Base-by-base conservation (phyloP, 2,329 filamentous ascomycete genomes). In the Epichloe aotearoae region DNA sequence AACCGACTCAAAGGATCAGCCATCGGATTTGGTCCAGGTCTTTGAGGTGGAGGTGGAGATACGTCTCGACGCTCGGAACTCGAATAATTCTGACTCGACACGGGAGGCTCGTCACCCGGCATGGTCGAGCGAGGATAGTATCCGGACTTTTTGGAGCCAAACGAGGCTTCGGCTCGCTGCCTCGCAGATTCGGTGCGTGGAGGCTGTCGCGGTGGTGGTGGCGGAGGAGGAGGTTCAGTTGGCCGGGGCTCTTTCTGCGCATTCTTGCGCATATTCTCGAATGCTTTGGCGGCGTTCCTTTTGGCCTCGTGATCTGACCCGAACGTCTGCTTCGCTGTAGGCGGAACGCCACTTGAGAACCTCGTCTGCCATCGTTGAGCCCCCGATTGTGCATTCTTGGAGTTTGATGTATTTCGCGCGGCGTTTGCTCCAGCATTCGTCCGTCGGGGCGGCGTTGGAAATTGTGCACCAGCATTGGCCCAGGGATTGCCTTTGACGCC, bases 401-500 rank as follows among this genome's bases (percentile, higher is more conserved):
- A 15, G 15, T 37, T 44, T 49, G 11, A 33, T 56, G 57, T 37
- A 5, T 20, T 38, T 20, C 38, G 41, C 30, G 44, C 53, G 60
- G 49, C 36, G 11, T n/a, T 20, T 19, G 36, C 39, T 17, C 26
- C 47, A 19, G 66, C 55, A 12, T 65, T 58, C 23, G 64, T 66
- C 5, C 71, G 67, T 11, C 68, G 66, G 20, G 74, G 74, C 20
- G 77, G 77, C 11, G 72, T 67, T 14, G 74, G 75, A 53, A 71
- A 81, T 47, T 74, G 67, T 23, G 70, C 66, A 38, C 66, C 66
- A 5, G 68, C 71, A 57, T 77, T 69, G 50, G 71, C 64, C 73
- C 76, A 81, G 1, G 77, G 77, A 56, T 81, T 81, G 14, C 77
- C 77, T 54, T 64, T 72, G 34, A 79, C 74, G 10, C 76, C 76